Base-by-base conservation (phyloP, 2,329 filamentous ascomycete genomes). In the Magnaporthiopsis incrustans region DNA sequence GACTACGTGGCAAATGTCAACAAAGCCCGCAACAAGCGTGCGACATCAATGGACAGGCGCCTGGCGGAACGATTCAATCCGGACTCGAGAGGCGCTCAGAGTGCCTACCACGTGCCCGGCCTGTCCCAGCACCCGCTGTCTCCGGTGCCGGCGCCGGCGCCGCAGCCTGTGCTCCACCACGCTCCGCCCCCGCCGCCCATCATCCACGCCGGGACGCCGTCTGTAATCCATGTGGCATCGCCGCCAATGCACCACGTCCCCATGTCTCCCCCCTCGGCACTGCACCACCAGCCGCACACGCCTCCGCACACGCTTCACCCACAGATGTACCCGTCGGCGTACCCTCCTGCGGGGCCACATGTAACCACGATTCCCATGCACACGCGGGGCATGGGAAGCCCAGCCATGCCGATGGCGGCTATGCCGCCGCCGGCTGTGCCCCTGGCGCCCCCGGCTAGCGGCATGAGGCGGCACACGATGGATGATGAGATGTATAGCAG, bases 1-100 rank as follows among this genome's bases (percentile, higher is more conserved):
- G 77, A 79, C 64, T 83, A 84, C 67, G 74, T 79, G 53, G 70
- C 75, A 1, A 77, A 77, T 1, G 76, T 77, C n/a, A 78, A 74
- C 64, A 76, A 77, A 38, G 76, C 76, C 11, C 76, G 81, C 59
- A 70, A 75, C 14, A 60, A 22, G 30, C 27, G 30, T 27, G 75
- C 73, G 11, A 75, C 71, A 25, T 81, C 81, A 4, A 75, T 81
- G 70, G 81, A 84, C 64, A 77, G 78, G 59, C 78, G 82, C 27
- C 75, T 83, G 12, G 82, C 81, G 4, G 80, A 81, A 57, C 77
- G 82, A 12, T 80, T 84, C 66, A 74, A 72, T 32, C 74, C 80
- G 25, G 82, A 82, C 62, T 73, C 73, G 63, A 77, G 79, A 26
- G 73, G 74, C 56, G 73, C 66, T 65, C 73, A 71, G 26, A 67